Base-by-base conservation (phyloP, 306 rosid genomes). In the Ammopiptanthus mongolicus region DNA sequence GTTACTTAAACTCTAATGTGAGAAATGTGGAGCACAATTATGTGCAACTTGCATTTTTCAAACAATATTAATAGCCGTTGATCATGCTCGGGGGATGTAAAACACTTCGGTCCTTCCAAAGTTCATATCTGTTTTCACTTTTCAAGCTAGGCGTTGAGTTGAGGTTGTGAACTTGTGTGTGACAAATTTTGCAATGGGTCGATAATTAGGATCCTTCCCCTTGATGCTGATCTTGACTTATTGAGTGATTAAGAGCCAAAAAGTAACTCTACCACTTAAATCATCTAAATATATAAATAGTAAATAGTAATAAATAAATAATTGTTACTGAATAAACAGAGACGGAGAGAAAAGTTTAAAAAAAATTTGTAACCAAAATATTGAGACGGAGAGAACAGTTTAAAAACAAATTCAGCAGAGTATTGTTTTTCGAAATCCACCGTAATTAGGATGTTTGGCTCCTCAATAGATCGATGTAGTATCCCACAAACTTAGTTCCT, bases 281-380 rank as follows among this genome's bases (percentile, higher is more conserved):
- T 10, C 47, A 41, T 0, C 50, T 44, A 44, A 44, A 12, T 56
- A 13, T 3, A 22, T 64, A 4, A 8, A 53, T 53, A 28, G 6
- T 4, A 31, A 31, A n/a, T n/a, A n/a, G n/a, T 25, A 25, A 25
- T 25, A 31, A 29, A 59, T 14, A 59, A 69, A 17, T 36, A 41
- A 4, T 50, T 51, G 63, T 12, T 51, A 52, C 31, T 50, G 29
- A 55, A 75, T 44, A 39, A 7, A 51, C 52, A 9, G 29, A 64
- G 8, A 19, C 3, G 12, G 31, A 8, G 60, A 33, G 22, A 51
- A 23, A 29, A 44, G 25, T 82, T 87, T 81, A 64, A 80, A 84
- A n/a, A n/a, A n/a, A n/a, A n/a, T n/a, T n/a, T n/a, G n/a, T n/a
- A n/a, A n/a, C n/a, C n/a, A n/a, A n/a, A n/a, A n/a, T n/a, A n/a